Base-by-base conservation (phyloP, 176 grass and related monocot species). In the Eragrostis curvula region DNA sequence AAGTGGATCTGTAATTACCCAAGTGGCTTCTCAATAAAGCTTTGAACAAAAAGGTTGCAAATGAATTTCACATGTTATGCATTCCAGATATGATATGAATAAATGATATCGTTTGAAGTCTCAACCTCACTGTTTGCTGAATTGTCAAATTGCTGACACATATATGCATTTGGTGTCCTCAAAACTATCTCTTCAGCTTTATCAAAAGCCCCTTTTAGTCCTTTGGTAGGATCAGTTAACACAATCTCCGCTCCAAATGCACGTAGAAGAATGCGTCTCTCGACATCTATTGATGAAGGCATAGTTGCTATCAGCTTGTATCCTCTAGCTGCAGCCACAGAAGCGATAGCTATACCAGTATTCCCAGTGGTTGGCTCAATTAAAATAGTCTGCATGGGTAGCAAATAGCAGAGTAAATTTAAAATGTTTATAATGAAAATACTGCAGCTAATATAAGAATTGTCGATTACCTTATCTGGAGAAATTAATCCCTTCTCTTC, bases 1-100 rank as follows among this genome's bases (percentile, higher is more conserved):
- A 95, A 98, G 89, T 98, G 96, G 83, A 93, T 88, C 96, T 98
- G 92, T 93, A 90, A 95, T 90, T 92, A 97, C 62, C 79, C 32
- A 91, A 94, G 64, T 90, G 76, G 30, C 64, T 81, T 86, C 83
- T 92, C 87, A 93, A 86, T 90, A 79, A 67, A 77, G 71, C 41
- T 80, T 80, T 48, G 79, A 53, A 46, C n/a, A 77, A 79, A 62
- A 86, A 41, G 53, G 67, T 69, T 17, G 64, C 40, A 88, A 90
- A 83, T 55, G 47, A 74, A 82, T 77, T 79, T 66, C 39, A 50
- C 5, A 85, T 79, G 84, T 67, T 27, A 36, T 27, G 6, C 41
- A 36, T 23, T 68, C 47, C 58, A 42, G 29, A 74, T 41, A 58
- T 67, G 20, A 25, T 67, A 70, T 74, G 73, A 68, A 28, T 40